Conservation (phyloP, 768 basidiomycete species). For the Xanthoconium purpureum region DNA sequence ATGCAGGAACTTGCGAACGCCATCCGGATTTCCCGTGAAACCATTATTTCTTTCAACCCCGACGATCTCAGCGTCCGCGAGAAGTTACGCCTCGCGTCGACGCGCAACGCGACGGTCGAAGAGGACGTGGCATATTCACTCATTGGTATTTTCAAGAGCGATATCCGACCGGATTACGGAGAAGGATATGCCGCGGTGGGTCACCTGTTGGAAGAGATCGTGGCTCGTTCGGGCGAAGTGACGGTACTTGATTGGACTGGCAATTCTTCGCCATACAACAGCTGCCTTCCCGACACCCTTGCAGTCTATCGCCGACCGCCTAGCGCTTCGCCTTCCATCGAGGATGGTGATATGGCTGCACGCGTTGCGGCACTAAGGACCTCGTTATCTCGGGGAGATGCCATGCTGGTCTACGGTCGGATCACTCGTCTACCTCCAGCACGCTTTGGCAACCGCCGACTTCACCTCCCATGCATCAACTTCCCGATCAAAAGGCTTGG, state of each 20-base stretch:
- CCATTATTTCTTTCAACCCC: constrained; percentile 3
- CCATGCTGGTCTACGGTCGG: too few relatives aligned
- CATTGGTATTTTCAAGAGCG: constrained; percentile 6
- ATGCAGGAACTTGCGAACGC: constrained; percentile 7
- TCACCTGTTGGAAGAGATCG: not conserved
- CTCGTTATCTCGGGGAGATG: not conserved
- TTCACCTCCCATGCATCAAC: not conserved
- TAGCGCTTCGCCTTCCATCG: not conserved
- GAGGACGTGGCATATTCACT: constrained; percentile 9
- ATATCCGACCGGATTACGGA: not conserved
- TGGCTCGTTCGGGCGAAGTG: too few relatives aligned
- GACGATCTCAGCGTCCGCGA: constrained; percentile 2
- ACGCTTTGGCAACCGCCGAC: too few relatives aligned
- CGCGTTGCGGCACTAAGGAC: not conserved
- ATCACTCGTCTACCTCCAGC: too few relatives aligned
- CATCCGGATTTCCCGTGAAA: not conserved
- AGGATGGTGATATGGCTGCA: not conserved
- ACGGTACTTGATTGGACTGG: too few relatives aligned
- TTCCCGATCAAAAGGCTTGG: not conserved
- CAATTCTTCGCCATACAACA: too few relatives aligned
- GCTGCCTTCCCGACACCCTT: constrained; percentile 4
- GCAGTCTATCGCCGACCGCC: not conserved
- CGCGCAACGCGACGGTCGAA: constrained; percentile 2
- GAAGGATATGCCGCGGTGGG: not conserved
- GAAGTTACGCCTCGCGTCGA: constrained; percentile 13